Conservation (phyloP, 139 green algal genomes). For the Tetradesmus lagerheimii region DNA sequence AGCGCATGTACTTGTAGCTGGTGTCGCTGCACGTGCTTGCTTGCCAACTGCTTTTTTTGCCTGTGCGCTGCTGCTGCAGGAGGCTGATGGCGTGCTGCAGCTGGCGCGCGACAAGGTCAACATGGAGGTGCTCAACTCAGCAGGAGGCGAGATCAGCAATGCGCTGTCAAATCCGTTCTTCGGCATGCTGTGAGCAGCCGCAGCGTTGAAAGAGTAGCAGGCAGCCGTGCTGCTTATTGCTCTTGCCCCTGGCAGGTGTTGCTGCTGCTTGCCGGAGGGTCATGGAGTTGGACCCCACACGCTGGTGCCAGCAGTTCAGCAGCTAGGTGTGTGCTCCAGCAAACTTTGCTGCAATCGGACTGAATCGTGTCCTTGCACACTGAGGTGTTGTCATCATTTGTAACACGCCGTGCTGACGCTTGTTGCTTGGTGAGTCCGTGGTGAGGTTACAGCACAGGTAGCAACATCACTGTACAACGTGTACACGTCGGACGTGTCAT, state of each 20-base stretch:
- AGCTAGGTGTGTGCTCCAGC: background rate
- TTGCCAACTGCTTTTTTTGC: background rate
- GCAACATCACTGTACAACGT: no score
- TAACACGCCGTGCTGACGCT: no score
- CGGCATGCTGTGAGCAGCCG: conserved; percentile 73
- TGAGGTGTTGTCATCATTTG: no score
- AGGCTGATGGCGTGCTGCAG: conserved; percentile 58
- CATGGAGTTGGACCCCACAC: background rate
- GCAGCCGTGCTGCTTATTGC: background rate
- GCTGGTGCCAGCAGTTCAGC: background rate
- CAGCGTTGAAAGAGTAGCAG: background rate
- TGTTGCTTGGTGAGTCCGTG: no score
- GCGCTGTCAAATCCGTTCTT: conserved; percentile 96
- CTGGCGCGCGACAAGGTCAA: conserved; percentile 70
- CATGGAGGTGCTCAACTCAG: conserved; percentile 73
- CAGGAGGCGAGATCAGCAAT: conserved; percentile 79
- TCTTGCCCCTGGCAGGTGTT: background rate
- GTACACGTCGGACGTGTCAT: no score
- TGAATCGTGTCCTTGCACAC: no score
- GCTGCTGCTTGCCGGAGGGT: background rate
- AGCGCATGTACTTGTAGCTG: no score
- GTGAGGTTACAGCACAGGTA: no score
- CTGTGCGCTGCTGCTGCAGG: conserved; percentile 41
- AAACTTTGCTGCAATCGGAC: no score
- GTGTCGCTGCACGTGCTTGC: no score